phyloP scores from a whole-genome alignment of 2,329 filamentous ascomycete genomes.

The Myriosclerotinia curreyana region DNA sequence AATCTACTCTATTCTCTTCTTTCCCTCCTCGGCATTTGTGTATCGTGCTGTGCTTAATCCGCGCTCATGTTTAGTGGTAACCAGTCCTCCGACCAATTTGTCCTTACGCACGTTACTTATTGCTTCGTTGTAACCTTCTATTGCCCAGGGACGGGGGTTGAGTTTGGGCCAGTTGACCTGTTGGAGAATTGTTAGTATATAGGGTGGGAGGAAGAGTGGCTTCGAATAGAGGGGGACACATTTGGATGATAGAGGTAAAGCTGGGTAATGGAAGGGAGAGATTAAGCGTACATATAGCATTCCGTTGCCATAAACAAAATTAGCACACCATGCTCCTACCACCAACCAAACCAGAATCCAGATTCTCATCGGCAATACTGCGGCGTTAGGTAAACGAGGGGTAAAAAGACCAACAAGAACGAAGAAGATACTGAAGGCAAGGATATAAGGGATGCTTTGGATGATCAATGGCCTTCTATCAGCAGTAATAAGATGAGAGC shows the following conservation, averaged over 20 bases:
- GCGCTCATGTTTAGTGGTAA: conserved; percentile 67
- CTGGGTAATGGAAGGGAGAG: neutral
- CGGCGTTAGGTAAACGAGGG: conserved; percentile 65
- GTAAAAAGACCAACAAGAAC: conserved; percentile 73
- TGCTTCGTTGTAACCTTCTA: conserved; percentile 85
- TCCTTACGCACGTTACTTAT: conserved; percentile 80
- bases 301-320: conserved; percentile 79
- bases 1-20: conserved; percentile 82
- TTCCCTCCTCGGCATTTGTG: conserved; percentile 88
- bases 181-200: neutral
- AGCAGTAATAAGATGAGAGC: conserved; percentile 68
- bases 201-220: neutral
- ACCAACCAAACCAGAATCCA: conserved; percentile 77
- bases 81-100: conserved; percentile 71
- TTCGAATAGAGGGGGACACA: neutral
- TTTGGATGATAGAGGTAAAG: neutral
- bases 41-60: conserved; percentile 80
- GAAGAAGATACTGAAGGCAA: conserved; percentile 75
- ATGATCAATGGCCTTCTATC: conserved; percentile 84
- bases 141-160: conserved; percentile 80
- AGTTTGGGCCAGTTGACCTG: conserved; percentile 98
- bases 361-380: conserved; percentile 75
- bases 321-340: conserved; percentile 66
- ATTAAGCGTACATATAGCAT: conserved; percentile 81
- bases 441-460: conserved; percentile 88